Evolutionary conservation across 805 yeast species (phyloP).

Genomic region (Phaffomyces opuntiae): DNA sequence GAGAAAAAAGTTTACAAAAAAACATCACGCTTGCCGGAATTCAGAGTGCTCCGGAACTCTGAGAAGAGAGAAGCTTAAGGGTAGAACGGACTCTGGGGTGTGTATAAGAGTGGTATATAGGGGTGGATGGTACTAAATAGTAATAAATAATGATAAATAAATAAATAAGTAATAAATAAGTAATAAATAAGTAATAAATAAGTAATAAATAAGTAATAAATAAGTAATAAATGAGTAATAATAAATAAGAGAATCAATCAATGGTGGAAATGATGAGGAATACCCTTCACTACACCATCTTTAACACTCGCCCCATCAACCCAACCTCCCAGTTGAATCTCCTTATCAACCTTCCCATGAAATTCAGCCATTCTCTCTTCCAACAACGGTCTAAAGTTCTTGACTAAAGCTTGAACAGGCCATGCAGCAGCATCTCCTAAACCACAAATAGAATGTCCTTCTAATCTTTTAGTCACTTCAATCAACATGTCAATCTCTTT

Average conservation of each 20-base stretch:
- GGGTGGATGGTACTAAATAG: too few relatives aligned
- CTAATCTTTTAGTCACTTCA: slow-evolving; percentile 80
- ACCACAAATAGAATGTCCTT: slow-evolving; percentile 90
- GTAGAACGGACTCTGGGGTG: too few relatives aligned
- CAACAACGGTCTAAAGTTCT: slow-evolving; percentile 78
- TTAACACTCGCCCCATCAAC: slow-evolving; percentile 46
- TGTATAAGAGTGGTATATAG: too few relatives aligned
- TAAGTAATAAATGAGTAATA: slow-evolving; percentile 3
- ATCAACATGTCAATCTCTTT: slow-evolving; percentile 79
- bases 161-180: neutral
- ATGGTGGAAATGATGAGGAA: slow-evolving; percentile 32
- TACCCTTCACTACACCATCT: slow-evolving; percentile 59
- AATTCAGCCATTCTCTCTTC: slow-evolving; percentile 67
- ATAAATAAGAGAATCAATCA: neutral
- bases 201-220: neutral
- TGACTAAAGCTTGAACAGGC: slow-evolving; percentile 87
- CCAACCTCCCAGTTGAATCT: slow-evolving; percentile 74
- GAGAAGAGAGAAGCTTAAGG: too few relatives aligned
- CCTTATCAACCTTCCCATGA: slow-evolving; percentile 28
- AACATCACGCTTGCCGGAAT: too few relatives aligned
- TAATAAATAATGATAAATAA: neutral
- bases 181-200: slow-evolving; percentile 5
- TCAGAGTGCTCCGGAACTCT: too few relatives aligned
- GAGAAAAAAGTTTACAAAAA: too few relatives aligned
- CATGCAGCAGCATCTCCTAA: slow-evolving; percentile 91